Evolutionary conservation across 257 asterid genomes (phyloP).

Genomic region (Anisodus acutangulus): DNA sequence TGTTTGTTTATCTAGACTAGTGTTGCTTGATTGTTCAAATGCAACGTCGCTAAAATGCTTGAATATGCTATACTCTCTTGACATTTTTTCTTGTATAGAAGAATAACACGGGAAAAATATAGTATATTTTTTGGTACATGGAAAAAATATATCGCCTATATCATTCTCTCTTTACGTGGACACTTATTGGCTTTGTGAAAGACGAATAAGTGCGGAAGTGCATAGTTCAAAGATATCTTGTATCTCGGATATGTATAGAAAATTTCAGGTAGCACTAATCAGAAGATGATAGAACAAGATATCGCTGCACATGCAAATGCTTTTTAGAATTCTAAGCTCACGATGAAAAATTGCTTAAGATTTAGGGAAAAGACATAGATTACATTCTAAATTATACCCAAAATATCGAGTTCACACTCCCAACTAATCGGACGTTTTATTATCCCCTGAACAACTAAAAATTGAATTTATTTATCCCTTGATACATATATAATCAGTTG

Average conservation of each 20-base stretch:
- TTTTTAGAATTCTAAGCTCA: not conserved
- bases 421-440: no score
- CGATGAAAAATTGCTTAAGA: no score
- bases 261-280: not conserved
- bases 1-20: not conserved
- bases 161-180: not conserved
- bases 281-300: not conserved
- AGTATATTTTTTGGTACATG: not conserved
- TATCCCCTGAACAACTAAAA: no score
- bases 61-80: not conserved
- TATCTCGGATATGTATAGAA: not conserved
- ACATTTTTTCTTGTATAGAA: not conserved
- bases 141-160: not conserved
- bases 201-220: not conserved
- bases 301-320: not conserved
- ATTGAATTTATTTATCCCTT: no score
- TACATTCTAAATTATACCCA: no score
- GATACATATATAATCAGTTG: no score
- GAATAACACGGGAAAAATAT: not conserved
- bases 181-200: not conserved
- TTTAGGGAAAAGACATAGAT: no score
- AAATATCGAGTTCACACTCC: no score
- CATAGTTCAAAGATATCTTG: not conserved
- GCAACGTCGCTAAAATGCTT: not conserved
- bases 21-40: constrained; percentile 5